Evolutionary conservation across 768 basidiomycete species (phyloP).

Genomic region (Naematelia aurantialba): DNA sequence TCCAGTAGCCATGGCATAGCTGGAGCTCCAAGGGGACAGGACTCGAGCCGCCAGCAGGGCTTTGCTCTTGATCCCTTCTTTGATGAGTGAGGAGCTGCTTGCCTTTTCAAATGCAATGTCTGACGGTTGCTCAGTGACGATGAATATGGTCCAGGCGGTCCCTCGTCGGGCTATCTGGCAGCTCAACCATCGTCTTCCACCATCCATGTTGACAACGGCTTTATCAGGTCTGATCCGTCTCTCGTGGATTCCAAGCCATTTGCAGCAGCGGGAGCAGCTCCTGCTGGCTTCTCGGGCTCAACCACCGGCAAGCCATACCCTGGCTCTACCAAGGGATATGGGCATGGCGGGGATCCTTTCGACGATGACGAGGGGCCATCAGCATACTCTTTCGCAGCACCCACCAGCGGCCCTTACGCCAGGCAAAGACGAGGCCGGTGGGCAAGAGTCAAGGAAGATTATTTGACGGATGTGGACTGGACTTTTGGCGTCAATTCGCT

Average conservation of each 20-base stretch:
- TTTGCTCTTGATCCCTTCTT: conserved; percentile 48
- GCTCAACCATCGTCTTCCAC: conserved; percentile 35
- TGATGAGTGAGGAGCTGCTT: conserved; percentile 40
- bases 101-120: not conserved
- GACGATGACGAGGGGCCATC: conserved; percentile 34
- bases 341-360: conserved; percentile 29
- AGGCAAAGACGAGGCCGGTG: conserved; percentile 22
- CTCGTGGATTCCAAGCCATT: conserved; percentile 39
- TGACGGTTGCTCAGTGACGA: conserved; percentile 34
- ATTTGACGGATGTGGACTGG: conserved; percentile 45
- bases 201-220: conserved; percentile 23
- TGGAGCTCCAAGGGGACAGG: conserved; percentile 5
- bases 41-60: conserved; percentile 28
- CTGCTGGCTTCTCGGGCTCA: conserved; percentile 38
- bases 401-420: conserved; percentile 30
- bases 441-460: conserved; percentile 32
- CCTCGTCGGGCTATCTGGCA: conserved; percentile 35
- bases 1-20: not conserved
- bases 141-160: conserved; percentile 34
- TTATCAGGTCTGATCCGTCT: conserved; percentile 24
- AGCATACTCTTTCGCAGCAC: conserved; percentile 34
- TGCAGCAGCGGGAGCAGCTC: conserved; percentile 38
- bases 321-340: conserved; percentile 31
- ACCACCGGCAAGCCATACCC: conserved; percentile 18
- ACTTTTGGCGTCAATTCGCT: conserved; percentile 41